Conservation (phyloP, 305 asterid genomes). For the Fraxinus angustifolia region DNA sequence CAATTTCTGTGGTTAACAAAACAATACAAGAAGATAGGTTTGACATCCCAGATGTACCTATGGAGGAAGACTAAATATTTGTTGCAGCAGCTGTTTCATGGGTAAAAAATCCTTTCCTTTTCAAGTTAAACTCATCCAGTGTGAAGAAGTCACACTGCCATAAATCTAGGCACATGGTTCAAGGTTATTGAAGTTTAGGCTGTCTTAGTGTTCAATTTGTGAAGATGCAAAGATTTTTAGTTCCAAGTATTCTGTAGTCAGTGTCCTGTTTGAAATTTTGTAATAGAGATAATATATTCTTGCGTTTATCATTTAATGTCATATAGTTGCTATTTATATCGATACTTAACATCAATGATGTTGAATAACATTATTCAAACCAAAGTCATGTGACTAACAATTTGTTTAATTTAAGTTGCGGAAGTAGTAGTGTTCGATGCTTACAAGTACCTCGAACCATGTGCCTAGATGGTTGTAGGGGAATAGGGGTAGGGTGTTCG, state of each 20-base stretch:
- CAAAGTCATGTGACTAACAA: neutral
- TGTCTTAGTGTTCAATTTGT: neutral
- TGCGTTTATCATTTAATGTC: neutral
- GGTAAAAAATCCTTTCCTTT: neutral
- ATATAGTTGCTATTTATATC: neutral
- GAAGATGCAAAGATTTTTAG: neutral
- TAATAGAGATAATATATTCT: neutral
- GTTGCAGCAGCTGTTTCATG: neutral
- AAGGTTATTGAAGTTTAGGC: neutral
- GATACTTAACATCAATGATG: neutral
- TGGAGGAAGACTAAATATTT: constrained; percentile 62
- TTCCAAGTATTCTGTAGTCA: neutral
- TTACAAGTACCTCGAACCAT: neutral
- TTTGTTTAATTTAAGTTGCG: neutral
- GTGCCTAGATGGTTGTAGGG: neutral
- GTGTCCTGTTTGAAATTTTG: neutral
- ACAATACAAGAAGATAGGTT: constrained; percentile 67
- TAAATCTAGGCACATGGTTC: neutral
- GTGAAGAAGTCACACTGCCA: neutral
- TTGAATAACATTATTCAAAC: too few relatives aligned
- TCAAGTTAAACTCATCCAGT: neutral
- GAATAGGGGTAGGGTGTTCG: neutral
- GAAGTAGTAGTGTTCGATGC: neutral
- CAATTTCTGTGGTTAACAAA: constrained; percentile 51
- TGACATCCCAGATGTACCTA: constrained; percentile 72